phyloP scores from a whole-genome alignment of 345 rosid genomes.

The Erysimum cheiranthoides region DNA sequence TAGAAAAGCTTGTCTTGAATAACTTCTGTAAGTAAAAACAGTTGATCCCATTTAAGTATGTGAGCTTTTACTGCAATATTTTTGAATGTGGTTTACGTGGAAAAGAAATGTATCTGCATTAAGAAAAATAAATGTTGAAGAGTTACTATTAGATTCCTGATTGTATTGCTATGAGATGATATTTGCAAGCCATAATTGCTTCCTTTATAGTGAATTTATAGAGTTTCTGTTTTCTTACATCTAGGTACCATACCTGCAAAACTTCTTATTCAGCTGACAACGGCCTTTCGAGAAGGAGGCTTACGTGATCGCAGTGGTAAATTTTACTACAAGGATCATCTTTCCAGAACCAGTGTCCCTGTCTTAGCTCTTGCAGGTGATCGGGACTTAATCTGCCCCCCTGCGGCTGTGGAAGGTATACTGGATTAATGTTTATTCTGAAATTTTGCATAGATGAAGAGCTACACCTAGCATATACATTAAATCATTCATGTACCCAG shows the following conservation, averaged over 20 bases:
- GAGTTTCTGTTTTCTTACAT: slow-evolving; percentile 32
- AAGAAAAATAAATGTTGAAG: background rate
- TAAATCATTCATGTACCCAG: slow-evolving; percentile 1
- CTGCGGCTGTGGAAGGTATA: slow-evolving; percentile 87
- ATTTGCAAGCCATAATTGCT: slow-evolving; percentile 10
- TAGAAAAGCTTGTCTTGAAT: slow-evolving; percentile 88
- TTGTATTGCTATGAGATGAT: slow-evolving; percentile 18
- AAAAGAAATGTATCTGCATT: slow-evolving; percentile 7
- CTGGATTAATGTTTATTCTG: background rate
- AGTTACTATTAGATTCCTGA: slow-evolving; percentile 9
- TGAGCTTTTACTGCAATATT: background rate
- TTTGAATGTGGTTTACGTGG: slow-evolving; percentile 13
- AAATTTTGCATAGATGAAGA: slow-evolving; percentile 25
- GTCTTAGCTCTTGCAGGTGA: slow-evolving; percentile 95
- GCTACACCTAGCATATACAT: background rate
- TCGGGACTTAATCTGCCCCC: slow-evolving; percentile 89
- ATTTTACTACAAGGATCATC: slow-evolving; percentile 76
- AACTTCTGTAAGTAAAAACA: slow-evolving; percentile 77
- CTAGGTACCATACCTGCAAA: slow-evolving; percentile 94
- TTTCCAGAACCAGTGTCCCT: slow-evolving; percentile 64
- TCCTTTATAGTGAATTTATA: slow-evolving; percentile 9
- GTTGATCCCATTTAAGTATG: slow-evolving; percentile 25
- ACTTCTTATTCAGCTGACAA: slow-evolving; percentile 87
- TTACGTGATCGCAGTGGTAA: slow-evolving; percentile 78
- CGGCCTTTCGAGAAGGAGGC: slow-evolving; percentile 88